Evolutionary conservation across 306 rosid genomes (phyloP).

Genomic region (Albizia julibrissin): DNA sequence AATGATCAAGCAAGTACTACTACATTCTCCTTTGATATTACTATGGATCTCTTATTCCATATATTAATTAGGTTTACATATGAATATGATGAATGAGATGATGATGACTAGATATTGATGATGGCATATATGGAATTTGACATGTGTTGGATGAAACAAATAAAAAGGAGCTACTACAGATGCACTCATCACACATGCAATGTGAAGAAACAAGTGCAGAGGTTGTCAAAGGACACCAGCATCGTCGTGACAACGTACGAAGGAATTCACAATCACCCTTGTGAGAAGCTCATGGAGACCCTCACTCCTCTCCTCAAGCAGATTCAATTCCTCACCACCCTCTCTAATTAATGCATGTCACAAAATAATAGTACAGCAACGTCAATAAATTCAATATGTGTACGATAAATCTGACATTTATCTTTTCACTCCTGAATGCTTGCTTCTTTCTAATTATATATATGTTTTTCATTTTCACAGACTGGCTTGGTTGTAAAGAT

Average conservation of each 20-base stretch:
- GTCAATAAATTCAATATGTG: neutral
- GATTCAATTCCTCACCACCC: conserved; percentile 73
- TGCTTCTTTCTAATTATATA: neutral
- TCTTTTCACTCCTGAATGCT: neutral
- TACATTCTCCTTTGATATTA: neutral
- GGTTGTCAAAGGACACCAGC: conserved; percentile 82
- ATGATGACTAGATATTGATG: no score
- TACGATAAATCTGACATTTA: neutral
- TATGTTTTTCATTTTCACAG: neutral
- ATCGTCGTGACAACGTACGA: conserved; percentile 92
- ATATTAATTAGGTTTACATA: neutral
- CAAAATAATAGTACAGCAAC: neutral
- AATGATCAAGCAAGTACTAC: no score
- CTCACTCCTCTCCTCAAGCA: conserved; percentile 89
- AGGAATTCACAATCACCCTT: conserved; percentile 91
- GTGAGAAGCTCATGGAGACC: conserved; percentile 91
- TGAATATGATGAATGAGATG: neutral
- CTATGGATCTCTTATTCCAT: neutral
- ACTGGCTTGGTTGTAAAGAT: neutral
- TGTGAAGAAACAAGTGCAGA: conserved; percentile 94
- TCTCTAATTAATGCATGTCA: conserved; percentile 36
- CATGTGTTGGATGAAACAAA: neutral
- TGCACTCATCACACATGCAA: conserved; percentile 93
- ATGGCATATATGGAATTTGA: neutral
- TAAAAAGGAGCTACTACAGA: conserved; percentile 78